Percentiles rank a stretch among this genome's conserved stretches.
Conservation (phyloP, 768 basidiomycete species). For the Mycena venus region DNA sequence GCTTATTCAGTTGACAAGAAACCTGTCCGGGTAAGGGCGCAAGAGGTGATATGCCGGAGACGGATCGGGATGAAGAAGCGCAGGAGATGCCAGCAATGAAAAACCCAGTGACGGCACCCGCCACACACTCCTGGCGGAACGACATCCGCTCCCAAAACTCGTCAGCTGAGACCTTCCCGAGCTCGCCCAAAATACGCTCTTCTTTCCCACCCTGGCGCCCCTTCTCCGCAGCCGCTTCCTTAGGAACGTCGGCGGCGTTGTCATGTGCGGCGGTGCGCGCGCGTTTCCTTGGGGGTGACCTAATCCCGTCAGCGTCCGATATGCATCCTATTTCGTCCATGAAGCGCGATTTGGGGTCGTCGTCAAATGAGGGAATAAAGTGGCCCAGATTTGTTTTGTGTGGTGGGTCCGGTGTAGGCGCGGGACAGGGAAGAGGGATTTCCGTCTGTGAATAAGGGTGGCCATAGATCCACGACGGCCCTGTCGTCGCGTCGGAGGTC, state of each 20-base stretch:
- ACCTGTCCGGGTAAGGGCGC: constrained; percentile 74
- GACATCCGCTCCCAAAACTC: constrained; percentile 99
- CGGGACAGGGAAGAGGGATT: constrained; percentile 61
- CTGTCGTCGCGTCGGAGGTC: constrained; percentile 21
- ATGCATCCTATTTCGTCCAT: constrained; percentile 90
- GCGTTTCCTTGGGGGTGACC: constrained; percentile 75
- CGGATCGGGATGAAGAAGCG: constrained; percentile 22
- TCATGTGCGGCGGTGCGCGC: constrained; percentile 48
- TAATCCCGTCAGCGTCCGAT: constrained; percentile 68
- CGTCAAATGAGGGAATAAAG: constrained; percentile 92
- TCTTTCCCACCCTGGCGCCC: constrained; percentile 43
- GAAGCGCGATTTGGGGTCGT: constrained; percentile 96
- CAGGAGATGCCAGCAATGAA: constrained; percentile 56
- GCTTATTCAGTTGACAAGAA: constrained; percentile 73
- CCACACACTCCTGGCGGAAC: constrained; percentile 93
- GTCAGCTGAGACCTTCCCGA: constrained; percentile 70
- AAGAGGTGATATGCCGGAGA: constrained; percentile 55
- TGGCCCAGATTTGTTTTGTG: constrained; percentile 67
- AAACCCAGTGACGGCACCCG: constrained; percentile 94
- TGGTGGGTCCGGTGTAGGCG: constrained; percentile 40
- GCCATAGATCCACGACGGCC: constrained; percentile 75
- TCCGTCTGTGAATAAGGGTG: constrained; percentile 79
- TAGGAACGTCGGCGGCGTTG: constrained; percentile 36
- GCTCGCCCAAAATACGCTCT: constrained; percentile 64
- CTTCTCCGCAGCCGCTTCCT: constrained; percentile 39